These are phyloP conservation scores for Trichoderma cornu-damae DNA, from an alignment of 2,329 filamentous ascomycete species.

Conservation along the genomic window DNA sequence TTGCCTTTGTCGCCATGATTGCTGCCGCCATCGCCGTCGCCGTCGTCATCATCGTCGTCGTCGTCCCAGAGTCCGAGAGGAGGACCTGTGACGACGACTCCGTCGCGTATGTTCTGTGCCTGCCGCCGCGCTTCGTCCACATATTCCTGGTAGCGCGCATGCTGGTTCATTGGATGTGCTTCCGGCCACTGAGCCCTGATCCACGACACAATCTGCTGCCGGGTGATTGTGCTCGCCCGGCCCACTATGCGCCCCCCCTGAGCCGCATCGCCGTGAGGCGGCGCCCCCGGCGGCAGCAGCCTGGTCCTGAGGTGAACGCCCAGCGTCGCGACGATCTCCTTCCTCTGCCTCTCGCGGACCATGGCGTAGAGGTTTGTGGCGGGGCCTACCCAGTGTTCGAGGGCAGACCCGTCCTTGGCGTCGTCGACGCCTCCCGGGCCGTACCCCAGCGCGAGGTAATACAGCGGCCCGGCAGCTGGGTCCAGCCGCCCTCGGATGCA, in stretches of 20 bases:
- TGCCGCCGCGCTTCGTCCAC: not conserved
- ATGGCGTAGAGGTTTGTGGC: conserved; percentile 19
- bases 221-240: not conserved
- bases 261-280: not conserved
- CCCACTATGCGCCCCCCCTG: not conserved
- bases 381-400: conserved; percentile 29
- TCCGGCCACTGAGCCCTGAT: not conserved
- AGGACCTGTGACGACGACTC: not conserved
- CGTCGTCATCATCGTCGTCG: not conserved
- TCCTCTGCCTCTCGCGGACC: not conserved
- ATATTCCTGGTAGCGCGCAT: not conserved
- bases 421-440: conserved; percentile 29
- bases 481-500: conserved; percentile 21
- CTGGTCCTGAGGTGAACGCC: not conserved
- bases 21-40: conserved; percentile 11
- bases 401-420: conserved; percentile 23
- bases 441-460: conserved; percentile 33
- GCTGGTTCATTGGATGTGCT: not conserved
- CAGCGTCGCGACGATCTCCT: not conserved
- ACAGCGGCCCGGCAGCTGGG: conserved; percentile 27
- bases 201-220: not conserved
- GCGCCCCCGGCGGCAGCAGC: not conserved
- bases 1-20: not conserved
- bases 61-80: not conserved
- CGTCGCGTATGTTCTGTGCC: not conserved